Conservation (phyloP, 306 rosid genomes). For the Begonia loranthoides region DNA sequence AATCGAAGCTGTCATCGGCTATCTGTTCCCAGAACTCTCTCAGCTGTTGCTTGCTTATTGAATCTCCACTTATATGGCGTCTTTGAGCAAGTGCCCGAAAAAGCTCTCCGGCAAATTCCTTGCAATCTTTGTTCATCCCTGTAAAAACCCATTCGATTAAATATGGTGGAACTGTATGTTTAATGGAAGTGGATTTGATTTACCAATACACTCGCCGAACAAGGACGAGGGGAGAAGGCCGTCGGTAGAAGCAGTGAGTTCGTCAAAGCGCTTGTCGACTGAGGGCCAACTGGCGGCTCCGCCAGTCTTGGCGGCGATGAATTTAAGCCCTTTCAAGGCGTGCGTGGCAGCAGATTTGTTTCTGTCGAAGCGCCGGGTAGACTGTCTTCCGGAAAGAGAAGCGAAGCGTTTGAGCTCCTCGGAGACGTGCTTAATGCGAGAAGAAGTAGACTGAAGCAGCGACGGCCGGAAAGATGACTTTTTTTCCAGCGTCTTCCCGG, state of each 20-base stretch:
- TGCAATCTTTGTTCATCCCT: conserved; percentile 53
- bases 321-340: conserved; percentile 40
- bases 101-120: conserved; percentile 48
- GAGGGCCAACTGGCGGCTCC: conserved; percentile 24
- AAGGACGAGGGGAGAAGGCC: conserved; percentile 31
- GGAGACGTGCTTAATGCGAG: conserved; percentile 31
- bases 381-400: conserved; percentile 16
- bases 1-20: conserved; percentile 42
- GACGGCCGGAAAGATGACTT: conserved; percentile 26
- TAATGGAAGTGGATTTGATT: background rate
- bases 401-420: conserved; percentile 42
- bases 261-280: conserved; percentile 33
- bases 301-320: conserved; percentile 29
- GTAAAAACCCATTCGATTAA: background rate
- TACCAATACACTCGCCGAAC: conserved; percentile 52
- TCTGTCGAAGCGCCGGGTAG: conserved; percentile 28
- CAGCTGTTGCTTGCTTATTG: conserved; percentile 29
- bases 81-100: conserved; percentile 39
- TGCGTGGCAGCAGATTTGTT: conserved; percentile 36
- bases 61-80: conserved; percentile 24
- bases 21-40: conserved; percentile 42
- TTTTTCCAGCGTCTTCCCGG: conserved; percentile 24
- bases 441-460: conserved; percentile 22
- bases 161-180: background rate
- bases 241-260: conserved; percentile 28